Evolutionary conservation across 2,329 filamentous ascomycete species (phyloP), one percentile per base, ranked within the genome.

Genomic region (Tolypocladium ovalisporum): DNA sequence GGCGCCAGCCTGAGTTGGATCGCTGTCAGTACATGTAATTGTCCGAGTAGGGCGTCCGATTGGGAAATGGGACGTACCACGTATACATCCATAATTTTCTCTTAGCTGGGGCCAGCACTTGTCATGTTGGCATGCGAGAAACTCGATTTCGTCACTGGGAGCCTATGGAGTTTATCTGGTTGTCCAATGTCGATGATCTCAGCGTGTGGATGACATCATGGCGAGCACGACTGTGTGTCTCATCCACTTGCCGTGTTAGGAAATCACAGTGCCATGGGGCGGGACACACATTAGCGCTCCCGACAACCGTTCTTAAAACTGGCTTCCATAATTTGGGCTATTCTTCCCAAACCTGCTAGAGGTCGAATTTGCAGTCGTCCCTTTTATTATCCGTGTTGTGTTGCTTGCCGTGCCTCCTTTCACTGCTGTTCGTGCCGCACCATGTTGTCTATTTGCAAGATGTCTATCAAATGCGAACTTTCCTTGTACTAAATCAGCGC

Each of bases 1-100:
- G 56, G 90, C 90, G 57, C 91, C 91, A 52, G 91, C 90, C 89
- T 94, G 58, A 22, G 8, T 12, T 5, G 10, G 8, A 52, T 27
- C 7, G 9, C 13, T 22, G 32, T 29, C n/a, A 22, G 32, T 17
- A 29, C 22, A 12, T 32, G n/a, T 22, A n/a, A n/a, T n/a, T n/a
- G n/a, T 1, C 2, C 27, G 17, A 12, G n/a, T 6, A n/a, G 59
- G 10, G 1, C 13, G 47, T 27, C 13, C 1, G 17, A 6, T 15
- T 4, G 44, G 44, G 2, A 19, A 12, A 3, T 15, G 27, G 17
- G 27, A 34, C 68, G 49, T 60, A 70, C 71, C 54, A 64, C 61
- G 54, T 73, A 72, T 9, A 72, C 62, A 9, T 73, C 70, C 56
- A 69, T 65, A 39, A 1, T n/a, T 32, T 15, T 5, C 9, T 54